phyloP scores from a whole-genome alignment of 495 filamentous ascomycete species.

The Xanthoparmelia taractica region DNA sequence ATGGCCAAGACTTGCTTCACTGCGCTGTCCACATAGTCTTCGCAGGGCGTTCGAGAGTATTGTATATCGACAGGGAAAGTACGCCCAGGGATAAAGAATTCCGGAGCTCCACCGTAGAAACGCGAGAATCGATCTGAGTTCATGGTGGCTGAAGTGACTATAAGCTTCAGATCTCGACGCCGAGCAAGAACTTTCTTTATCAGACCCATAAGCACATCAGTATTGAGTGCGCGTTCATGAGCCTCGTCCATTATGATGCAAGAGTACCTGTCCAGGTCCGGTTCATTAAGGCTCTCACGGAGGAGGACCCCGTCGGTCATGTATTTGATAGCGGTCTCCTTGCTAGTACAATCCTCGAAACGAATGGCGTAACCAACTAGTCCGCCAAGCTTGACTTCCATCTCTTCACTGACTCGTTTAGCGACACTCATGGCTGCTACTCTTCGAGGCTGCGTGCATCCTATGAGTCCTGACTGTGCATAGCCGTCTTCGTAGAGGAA shows the following conservation, averaged over 20 bases:
- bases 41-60: conserved; percentile 89
- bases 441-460: conserved; percentile 89
- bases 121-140: conserved; percentile 92
- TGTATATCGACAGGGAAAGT: conserved; percentile 97
- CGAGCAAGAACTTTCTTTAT: conserved; percentile 94
- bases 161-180: conserved; percentile 86
- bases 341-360: conserved; percentile 96
- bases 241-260: conserved; percentile 99
- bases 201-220: conserved; percentile 93
- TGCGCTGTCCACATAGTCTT: conserved; percentile 95
- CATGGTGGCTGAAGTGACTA: conserved; percentile 98
- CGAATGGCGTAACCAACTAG: conserved; percentile 95
- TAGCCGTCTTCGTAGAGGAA: conserved; percentile 94
- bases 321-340: conserved; percentile 93
- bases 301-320: conserved; percentile 98
- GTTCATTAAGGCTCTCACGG: conserved; percentile 83
- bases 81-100: conserved; percentile 92
- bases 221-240: conserved; percentile 93
- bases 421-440: conserved; percentile 99
- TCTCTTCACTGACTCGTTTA: conserved; percentile 96
- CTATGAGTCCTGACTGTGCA: conserved; percentile 76
- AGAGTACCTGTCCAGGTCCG: conserved; percentile 91
- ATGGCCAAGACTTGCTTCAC: conserved; percentile 97
- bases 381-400: conserved; percentile 89
- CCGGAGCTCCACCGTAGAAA: conserved; percentile 96